Conservation (phyloP, 805 yeast genomes). For the Candida gorgasii region DNA sequence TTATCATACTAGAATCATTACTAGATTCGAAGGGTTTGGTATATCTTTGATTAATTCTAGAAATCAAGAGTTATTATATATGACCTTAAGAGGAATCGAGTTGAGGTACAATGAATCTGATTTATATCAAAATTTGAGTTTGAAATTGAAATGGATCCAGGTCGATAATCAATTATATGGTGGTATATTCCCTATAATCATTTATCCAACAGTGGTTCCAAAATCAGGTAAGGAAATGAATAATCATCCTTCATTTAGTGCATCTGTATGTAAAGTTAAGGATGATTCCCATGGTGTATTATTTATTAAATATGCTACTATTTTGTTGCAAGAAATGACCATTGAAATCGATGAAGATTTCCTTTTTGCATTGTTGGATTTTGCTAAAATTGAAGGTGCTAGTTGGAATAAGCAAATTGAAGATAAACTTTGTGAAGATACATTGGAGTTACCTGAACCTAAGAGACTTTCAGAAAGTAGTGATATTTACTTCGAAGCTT, state of each 20-base stretch:
- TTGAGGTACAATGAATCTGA: slow-evolving; percentile 81
- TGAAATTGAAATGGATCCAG: slow-evolving; percentile 92
- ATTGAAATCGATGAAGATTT: slow-evolving; percentile 94
- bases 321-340: slow-evolving; percentile 86
- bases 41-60: slow-evolving; percentile 75
- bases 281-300: slow-evolving; percentile 90
- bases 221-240: slow-evolving; percentile 80
- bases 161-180: slow-evolving; percentile 90
- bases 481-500: slow-evolving; percentile 88
- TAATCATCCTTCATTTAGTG: slow-evolving; percentile 88
- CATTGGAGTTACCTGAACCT: slow-evolving; percentile 72
- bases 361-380: slow-evolving; percentile 76
- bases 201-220: slow-evolving; percentile 90
- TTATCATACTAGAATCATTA: slow-evolving; percentile 50
- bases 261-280: slow-evolving; percentile 77
- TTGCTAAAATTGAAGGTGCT: slow-evolving; percentile 79
- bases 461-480: slow-evolving; percentile 51
- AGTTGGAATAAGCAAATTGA: slow-evolving; percentile 56
- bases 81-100: slow-evolving; percentile 81
- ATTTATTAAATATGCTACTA: slow-evolving; percentile 88
- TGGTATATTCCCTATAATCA: slow-evolving; percentile 79
- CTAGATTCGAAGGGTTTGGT: slow-evolving; percentile 84
- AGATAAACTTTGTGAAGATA: slow-evolving; percentile 61
- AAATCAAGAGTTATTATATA: slow-evolving; percentile 76
- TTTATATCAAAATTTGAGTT: slow-evolving; percentile 72